Conservation (phyloP, 305 asterid species). For the Striga hermonthica region DNA sequence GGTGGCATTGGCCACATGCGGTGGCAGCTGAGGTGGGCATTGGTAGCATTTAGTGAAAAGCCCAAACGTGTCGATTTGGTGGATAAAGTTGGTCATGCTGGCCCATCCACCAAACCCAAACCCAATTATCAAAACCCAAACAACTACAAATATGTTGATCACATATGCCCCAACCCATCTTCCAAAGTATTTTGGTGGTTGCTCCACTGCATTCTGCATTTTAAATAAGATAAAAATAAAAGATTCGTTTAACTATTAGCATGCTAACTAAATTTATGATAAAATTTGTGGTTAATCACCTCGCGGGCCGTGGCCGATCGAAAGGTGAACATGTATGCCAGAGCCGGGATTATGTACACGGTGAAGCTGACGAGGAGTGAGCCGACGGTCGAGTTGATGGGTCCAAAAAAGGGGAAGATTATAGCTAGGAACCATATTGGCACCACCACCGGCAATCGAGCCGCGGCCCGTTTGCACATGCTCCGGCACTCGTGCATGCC, state of each 20-base stretch:
- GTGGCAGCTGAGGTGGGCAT: conserved; percentile 54
- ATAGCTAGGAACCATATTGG: conserved; percentile 59
- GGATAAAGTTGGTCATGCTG: conserved; percentile 67
- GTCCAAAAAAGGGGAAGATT: conserved; percentile 55
- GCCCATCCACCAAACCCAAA: conserved; percentile 98
- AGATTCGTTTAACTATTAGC: too few species aligned
- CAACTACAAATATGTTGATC: conserved; percentile 70
- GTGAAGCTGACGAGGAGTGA: conserved; percentile 56
- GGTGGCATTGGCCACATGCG: conserved; percentile 38
- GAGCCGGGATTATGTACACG: conserved; percentile 48
- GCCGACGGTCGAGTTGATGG: conserved; percentile 52
- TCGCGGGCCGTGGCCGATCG: conserved; percentile 44
- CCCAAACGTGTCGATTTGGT: conserved; percentile 88
- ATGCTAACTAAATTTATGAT: too few species aligned
- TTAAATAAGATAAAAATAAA: not conserved
- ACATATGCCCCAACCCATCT: conserved; percentile 76
- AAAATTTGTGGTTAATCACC: conserved; percentile 25
- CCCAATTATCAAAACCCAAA: conserved; percentile 80
- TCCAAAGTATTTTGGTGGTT: conserved; percentile 71
- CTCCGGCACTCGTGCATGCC: conserved; percentile 46
- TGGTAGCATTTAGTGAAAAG: conserved; percentile 93
- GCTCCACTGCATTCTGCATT: conserved; percentile 86
- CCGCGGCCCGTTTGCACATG: conserved; percentile 46
- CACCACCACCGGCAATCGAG: conserved; percentile 46
- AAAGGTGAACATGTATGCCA: conserved; percentile 52